Percentiles rank a stretch among this genome's conserved stretches.
These are phyloP conservation scores for Hypholoma fasciculare DNA, from an alignment of 768 basidiomycete genomes.

Conservation along the genomic window DNA sequence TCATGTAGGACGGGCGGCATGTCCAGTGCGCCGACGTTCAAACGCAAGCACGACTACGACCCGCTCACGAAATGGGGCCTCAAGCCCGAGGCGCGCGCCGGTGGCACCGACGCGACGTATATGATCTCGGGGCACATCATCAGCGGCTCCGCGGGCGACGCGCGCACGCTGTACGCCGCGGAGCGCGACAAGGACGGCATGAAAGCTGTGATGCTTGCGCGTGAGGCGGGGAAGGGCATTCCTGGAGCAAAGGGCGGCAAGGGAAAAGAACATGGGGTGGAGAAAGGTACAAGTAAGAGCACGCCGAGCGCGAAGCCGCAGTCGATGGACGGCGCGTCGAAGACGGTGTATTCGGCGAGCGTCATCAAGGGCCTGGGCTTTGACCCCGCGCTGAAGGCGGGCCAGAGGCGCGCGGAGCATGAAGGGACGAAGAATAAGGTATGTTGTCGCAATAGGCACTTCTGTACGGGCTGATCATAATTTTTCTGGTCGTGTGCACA, in stretches of 20 bases:
- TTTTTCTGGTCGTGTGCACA: slow-evolving; percentile 22
- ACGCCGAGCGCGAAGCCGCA: background rate
- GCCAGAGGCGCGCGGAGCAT: slow-evolving; percentile 41
- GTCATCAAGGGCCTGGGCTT: slow-evolving; percentile 77
- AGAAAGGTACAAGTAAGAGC: slow-evolving; percentile 6
- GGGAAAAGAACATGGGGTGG: slow-evolving; percentile 11
- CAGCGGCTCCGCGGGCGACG: slow-evolving; percentile 39
- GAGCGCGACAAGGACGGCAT: slow-evolving; percentile 76
- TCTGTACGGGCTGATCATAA: background rate
- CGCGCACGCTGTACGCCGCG: slow-evolving; percentile 48
- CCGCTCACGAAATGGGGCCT: slow-evolving; percentile 77
- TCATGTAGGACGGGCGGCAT: slow-evolving; percentile 70
- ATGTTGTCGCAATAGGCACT: slow-evolving; percentile 5
- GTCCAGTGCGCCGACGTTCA: slow-evolving; percentile 48
- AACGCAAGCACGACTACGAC: slow-evolving; percentile 61
- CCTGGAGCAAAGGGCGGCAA: slow-evolving; percentile 17
- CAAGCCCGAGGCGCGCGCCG: slow-evolving; percentile 46
- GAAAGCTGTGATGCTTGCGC: slow-evolving; percentile 60
- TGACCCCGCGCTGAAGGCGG: slow-evolving; percentile 66
- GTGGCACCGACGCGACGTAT: slow-evolving; percentile 57
- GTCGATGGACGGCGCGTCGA: slow-evolving; percentile 3
- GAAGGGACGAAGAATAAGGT: slow-evolving; percentile 61
- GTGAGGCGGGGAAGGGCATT: slow-evolving; percentile 37
- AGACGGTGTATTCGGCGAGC: slow-evolving; percentile 55
- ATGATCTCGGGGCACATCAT: slow-evolving; percentile 81